Evolutionary conservation across 1,284 basidiomycete genomes (phyloP), one percentile per base, ranked within the genome.

Genomic region (Ustilago bromivora): DNA sequence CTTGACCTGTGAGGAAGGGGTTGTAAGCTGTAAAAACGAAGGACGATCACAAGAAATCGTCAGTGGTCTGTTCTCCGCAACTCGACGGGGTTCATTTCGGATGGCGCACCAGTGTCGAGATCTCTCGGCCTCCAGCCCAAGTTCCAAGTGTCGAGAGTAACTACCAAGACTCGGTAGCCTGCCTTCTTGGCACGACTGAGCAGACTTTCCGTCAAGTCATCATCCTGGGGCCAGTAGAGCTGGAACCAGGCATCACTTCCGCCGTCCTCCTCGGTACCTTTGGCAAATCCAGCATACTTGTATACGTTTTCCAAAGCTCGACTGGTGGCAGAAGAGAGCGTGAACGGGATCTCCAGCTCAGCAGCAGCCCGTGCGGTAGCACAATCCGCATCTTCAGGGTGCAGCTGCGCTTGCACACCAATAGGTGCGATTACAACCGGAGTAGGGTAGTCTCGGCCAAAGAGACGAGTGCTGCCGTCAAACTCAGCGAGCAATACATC

Each of bases 131-230:
- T 55, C 76, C 76, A 82, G 11, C 80, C 80, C 7, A 82, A 61
- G 9, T 49, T 73, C 73, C 76, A 84, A 17, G 82, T 84, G 57
- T 84, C 82, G 12, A 84, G 71, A 12, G 82, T 84, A n/a, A 84
- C 78, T 54, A 94, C 89, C 36, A 94, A 90, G 23, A 90, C 90
- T 8, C 87, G 89, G 86, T 89, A 94, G 2, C 92, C 91, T 36
- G 87, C 89, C 7, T 87, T 88, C 82, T 92, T 92, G 51, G 90
- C 92, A 13, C 92, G 89, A 5, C 85, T 85, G 13, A 94, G 88
- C 32, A 94, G 76, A 17, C 91, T 92, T 23, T 90, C 84, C 0
- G 91, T 91, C 10, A 92, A 84, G 2, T 91, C 91, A 68, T 91
- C 87, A 46, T 89, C 88, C 31, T 86, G 86, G 1, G 92, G 91